phyloP scores from a whole-genome alignment of 2,329 filamentous ascomycete species.

The Epichloe aotearoae region DNA sequence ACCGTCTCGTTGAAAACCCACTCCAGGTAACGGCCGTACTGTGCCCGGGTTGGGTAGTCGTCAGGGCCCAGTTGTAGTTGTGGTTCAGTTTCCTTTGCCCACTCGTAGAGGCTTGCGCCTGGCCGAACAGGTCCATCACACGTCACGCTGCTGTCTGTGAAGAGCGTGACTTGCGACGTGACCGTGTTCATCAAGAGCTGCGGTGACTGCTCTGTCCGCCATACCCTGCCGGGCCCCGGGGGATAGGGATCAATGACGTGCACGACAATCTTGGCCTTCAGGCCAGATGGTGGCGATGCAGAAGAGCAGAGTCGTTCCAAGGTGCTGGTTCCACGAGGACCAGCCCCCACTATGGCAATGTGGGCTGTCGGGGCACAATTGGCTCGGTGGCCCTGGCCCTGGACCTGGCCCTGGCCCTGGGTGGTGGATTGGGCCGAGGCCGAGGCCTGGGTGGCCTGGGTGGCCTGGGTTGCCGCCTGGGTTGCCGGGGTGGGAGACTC shows the following conservation, averaged over 20 bases:
- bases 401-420: no score
- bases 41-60: slow-evolving; percentile 3
- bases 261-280: neutral
- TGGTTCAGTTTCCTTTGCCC: neutral
- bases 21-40: slow-evolving; percentile 4
- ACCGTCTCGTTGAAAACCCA: slow-evolving; percentile 4
- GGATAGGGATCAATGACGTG: slow-evolving; percentile 3
- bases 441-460: neutral
- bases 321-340: slow-evolving; percentile 4
- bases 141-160: slow-evolving; percentile 3
- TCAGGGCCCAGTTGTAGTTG: slow-evolving; percentile 3
- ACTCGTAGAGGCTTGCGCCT: slow-evolving; percentile 4
- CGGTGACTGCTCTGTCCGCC: slow-evolving; percentile 5
- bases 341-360: slow-evolving; percentile 5
- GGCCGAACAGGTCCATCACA: slow-evolving; percentile 4
- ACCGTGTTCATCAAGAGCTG: slow-evolving; percentile 6
- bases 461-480: neutral
- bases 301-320: slow-evolving; percentile 4
- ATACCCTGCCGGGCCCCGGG: slow-evolving; percentile 3
- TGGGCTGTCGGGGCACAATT: neutral
- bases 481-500: neutral
- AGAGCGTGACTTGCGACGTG: slow-evolving; percentile 4
- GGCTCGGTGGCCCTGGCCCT: neutral
- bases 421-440: no score
- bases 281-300: neutral